These are phyloP conservation scores for Debaryomyces prosopidis DNA, from an alignment of 805 yeast species.

Conservation along the genomic window DNA sequence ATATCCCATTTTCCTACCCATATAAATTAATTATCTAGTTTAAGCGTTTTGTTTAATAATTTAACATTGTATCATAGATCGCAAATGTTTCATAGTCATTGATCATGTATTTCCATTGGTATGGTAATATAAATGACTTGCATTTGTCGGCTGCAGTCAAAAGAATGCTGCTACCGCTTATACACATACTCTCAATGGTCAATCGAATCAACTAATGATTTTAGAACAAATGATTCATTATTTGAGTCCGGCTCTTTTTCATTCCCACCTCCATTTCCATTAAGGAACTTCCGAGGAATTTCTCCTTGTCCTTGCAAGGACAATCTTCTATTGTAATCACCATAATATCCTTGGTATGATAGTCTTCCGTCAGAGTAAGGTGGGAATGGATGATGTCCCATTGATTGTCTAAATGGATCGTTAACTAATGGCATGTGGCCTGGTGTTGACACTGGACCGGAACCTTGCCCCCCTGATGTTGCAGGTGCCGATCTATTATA, in stretches of 20 bases:
- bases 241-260: slow-evolving; percentile 2
- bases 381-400: slow-evolving; percentile 3
- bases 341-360: background rate
- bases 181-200: slow-evolving; percentile 22
- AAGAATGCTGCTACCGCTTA: background rate
- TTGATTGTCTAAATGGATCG: slow-evolving; percentile 3
- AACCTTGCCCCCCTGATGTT: background rate
- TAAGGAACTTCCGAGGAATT: slow-evolving; percentile 10
- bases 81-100: too few relatives aligned
- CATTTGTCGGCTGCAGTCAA: too few relatives aligned
- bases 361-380: slow-evolving; percentile 6
- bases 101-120: too few relatives aligned
- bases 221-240: slow-evolving; percentile 30
- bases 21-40: background rate
- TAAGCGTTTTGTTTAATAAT: background rate
- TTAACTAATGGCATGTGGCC: slow-evolving; percentile 3
- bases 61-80: background rate
- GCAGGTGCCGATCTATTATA: background rate
- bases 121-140: too few relatives aligned
- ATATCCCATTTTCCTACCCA: background rate
- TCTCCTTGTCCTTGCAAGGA: background rate
- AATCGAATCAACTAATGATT: slow-evolving; percentile 43
- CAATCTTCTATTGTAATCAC: background rate
- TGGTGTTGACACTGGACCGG: background rate
- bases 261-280: background rate